Base-by-base conservation (phyloP, 2,329 filamentous ascomycete genomes). In the Calonectria crousiana region DNA sequence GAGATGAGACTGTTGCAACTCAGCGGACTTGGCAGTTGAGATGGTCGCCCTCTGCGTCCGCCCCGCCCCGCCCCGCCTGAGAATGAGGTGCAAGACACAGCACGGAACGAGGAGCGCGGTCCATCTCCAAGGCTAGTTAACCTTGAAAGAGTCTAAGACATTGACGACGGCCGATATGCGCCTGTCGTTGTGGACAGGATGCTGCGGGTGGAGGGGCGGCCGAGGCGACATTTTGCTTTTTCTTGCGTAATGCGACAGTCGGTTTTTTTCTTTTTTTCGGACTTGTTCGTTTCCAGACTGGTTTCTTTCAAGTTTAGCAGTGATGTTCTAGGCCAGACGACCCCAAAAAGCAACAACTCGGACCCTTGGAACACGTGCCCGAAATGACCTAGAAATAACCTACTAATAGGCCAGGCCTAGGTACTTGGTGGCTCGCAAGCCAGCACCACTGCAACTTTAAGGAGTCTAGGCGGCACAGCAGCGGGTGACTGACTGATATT, bases 61-160 rank as follows among this genome's bases (percentile, higher is more conserved):
- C 41, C 14, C 78, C 78, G 73, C 77, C 30, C 78, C 77, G 78
- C 78, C 47, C 70, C 71, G 70, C 69, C 56, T 60, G 44, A 69
- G 28, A 41, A 74, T 70, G 73, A 74, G 69, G 71, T 77, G 70
- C 66, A 51, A 41, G 66, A 49, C 28, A 69, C 66, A 56, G 58
- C 28, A 69, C 75, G 71, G 67, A 62, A 23, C 51, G 41, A 58
- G 36, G 38, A 47, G 52, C 32, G 60, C 67, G 67, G 58, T 6
- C 56, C 44, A 38, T 34, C 67, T 70, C 58, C 52, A 74, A 65
- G 62, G 58, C 41, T 52, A 52, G 56, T 75, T 70, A 44, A 60
- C 51, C 75, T 73, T 73, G 74, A 76, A 71, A 51, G 36, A 36
- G 58, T 41, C 49, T 47, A 60, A 58, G 64, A 67, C 56, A 26